Evolutionary conservation across 139 green algal genomes (phyloP).

Genomic region (Chlamydomonas incerta): DNA sequence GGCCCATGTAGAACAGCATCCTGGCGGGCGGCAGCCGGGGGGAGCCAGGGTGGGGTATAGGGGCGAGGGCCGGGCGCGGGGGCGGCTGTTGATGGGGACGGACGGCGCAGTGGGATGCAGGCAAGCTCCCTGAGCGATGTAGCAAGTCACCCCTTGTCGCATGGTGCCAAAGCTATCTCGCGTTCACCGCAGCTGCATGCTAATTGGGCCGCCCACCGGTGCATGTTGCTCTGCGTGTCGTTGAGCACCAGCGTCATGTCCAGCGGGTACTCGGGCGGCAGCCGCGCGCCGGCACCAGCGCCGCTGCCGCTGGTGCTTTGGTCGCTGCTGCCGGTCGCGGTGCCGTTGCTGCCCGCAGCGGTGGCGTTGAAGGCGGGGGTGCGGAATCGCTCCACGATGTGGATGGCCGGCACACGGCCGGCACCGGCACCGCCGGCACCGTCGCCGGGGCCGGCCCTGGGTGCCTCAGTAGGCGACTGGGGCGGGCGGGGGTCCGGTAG

Average conservation of each 20-base stretch:
- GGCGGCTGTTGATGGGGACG: not conserved
- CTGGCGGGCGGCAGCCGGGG: not conserved
- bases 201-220: no score
- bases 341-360: not conserved
- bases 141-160: no score
- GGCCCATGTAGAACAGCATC: conserved; percentile 18
- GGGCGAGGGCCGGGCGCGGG: no score
- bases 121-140: no score
- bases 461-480: not conserved
- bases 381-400: conserved; percentile 18
- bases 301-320: not conserved
- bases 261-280: not conserved
- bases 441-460: not conserved
- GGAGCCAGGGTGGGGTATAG: no score
- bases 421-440: not conserved
- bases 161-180: no score
- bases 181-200: not conserved
- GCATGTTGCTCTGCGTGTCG: conserved; percentile 33
- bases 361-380: not conserved
- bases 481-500: conserved; percentile 4
- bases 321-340: not conserved
- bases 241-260: conserved; percentile 12
- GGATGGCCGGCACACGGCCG: not conserved
- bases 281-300: no score
- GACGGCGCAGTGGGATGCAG: not conserved